Base-by-base conservation (phyloP, 306 rosid genomes). In the Fagus crenata region DNA sequence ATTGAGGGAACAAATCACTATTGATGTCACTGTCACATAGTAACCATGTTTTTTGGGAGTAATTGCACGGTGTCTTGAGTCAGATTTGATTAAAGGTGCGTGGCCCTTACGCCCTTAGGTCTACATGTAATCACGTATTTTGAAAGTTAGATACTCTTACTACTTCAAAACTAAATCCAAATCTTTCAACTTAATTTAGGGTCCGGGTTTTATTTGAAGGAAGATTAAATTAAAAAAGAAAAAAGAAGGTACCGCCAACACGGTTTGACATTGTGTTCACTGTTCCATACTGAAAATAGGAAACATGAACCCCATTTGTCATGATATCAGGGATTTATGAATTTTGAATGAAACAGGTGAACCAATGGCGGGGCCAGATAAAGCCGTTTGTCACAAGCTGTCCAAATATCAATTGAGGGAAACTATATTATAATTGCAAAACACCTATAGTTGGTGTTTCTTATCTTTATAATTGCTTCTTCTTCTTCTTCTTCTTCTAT, bases 341-440 rank as follows among this genome's bases (percentile, higher is more conserved):
- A 5, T 35, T 63, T 63, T 63, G 43, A 67, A 37, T 11, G 18
- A 40, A 49, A 28, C 28, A 49, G 32, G 49, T 72, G 73, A 42
- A 81, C 36, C 69, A 69, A 32, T 75, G 42, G 12, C 17, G 69
- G 73, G 61, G 55, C 67, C 55, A 53, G 31, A 80, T 2, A 17
- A 40, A 49, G 75, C 85, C 72, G 69, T 80, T 78, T 59, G 42
- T 11, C 37, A 49, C 69, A 81, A 82, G 71, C 80, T 77, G 73
- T 82, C 7, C 4, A 54, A 6, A n/a, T n/a, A n/a, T 54, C 32
- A n/a, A 55, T 56, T 7, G 31, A 2, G 31, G 63, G 12, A 56
- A 56, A n/a, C 12, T 18, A 18, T 2, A 22, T 2, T 56, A 8
- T 56, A 22, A n/a, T 56, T 56, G 63, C 35, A 56, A 28, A 6